Evolutionary conservation across 2,329 filamentous ascomycete genomes (phyloP), one percentile per base, ranked within the genome.

Genomic region (Magnaporthales sp.): DNA sequence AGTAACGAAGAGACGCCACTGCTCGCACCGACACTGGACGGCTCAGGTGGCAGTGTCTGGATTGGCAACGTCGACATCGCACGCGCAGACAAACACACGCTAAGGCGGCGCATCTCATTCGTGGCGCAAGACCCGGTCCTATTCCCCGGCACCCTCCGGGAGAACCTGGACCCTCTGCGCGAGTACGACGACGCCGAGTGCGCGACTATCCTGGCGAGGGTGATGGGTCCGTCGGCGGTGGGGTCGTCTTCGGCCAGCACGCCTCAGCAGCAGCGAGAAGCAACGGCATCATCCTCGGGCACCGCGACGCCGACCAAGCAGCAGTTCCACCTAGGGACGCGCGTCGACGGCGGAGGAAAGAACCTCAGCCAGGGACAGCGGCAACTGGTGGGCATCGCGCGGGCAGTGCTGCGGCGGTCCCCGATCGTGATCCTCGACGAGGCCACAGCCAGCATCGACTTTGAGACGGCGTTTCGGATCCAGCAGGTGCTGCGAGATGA

Each of bases 121-220:
- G 86, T 89, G 29, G 86, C 87, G 1, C 86, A 89, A 70, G 86
- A 89, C 66, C 86, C 86, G 0, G 85, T 86, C 0, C 76, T 89
- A 1, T 87, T 88, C 72, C 84, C 85, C 0, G 85, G 85, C 3
- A 84, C 83, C 0, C 73, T 87, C 51, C 80, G 84, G 27, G 83
- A 87, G 72, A 88, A 93, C 72, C 82, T 93, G 26, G 91, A 93
- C 70, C 88, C 91, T 0, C 80, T 90, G 66, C 79, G 79, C 6
- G 85, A 89, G 68, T 81, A 82, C 67, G 81, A 86, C 19, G 81
- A 86, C 62, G 73, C 72, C 2, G 83, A 83, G 67, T 84, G 84
- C 72, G 75, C 75, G 4, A 75, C 77, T 7, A 81, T 84, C 1
- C 79, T 93, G 3, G 79, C 79, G 15, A 84, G 87, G 9, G 89